Evolutionary conservation across 2,329 filamentous ascomycete species (phyloP), one percentile per base, ranked within the genome.

Genomic region (Calonectria ilicicola): DNA sequence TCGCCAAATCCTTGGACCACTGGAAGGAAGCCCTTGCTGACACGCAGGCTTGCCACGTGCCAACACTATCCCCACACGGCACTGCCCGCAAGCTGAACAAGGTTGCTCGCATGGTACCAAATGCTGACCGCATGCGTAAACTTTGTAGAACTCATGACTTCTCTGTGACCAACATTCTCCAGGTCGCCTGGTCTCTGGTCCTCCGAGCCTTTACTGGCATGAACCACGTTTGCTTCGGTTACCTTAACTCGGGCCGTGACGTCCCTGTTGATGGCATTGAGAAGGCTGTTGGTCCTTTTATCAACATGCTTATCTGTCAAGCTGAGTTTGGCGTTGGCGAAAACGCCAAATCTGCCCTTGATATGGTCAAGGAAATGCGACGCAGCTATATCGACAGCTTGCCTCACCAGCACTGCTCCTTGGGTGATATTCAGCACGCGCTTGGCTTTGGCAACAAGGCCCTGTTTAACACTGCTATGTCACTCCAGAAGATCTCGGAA

Each of bases 201-300:
- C 77, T 91, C 4, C 83, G 85, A 2, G 81, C 80, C 5, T 89
- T 89, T 74, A 88, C 88, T 1, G 85, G 85, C 0, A 80, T 82
- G 0, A 81, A 82, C 3, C 86, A 89, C 47, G 84, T 90, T 0
- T 88, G 86, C 35, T 91, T 91, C 72, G 89, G 89, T 1, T 88
- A 90, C 68, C 84, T 90, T 0, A 80, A 88, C 4, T 88, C 88
- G 0, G 89, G 89, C 2, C 84, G 90, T 17, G 89, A 91, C 72
- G 83, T 87, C 5, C 85, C 87, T 1, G 81, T 91, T 1, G 80
- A 83, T 2, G 84, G 85, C 1, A 86, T 90, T 14, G 83, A 87
- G 2, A 82, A 86, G 3, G 85, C 88, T 2, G 84, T 88, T 14
- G 89, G 90, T 0, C 83, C 85, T 12, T 88, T 90, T 60, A 87